Base-by-base conservation (phyloP, 2,329 filamentous ascomycete genomes). In the Curvularia eragrostidis region DNA sequence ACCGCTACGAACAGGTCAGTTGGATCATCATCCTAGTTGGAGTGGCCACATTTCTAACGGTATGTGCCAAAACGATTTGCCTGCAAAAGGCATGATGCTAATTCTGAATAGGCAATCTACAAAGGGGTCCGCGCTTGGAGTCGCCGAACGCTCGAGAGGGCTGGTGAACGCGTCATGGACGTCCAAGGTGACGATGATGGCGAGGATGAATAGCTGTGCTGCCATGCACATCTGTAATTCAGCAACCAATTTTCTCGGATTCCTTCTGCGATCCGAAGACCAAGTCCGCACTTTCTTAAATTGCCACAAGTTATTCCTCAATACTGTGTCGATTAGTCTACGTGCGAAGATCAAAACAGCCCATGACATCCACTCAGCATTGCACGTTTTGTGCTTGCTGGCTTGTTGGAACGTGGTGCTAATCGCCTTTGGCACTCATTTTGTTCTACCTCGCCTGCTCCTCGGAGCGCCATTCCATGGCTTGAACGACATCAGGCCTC, bases 291-390 rank as follows among this genome's bases (percentile, higher is more conserved):
- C 90, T 89, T 91, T 90, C 89, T 96, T 97, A 90, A 97, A 93
- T 95, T 96, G 91, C 86, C 91, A 93, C 85, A 85, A 87, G 81
- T 71, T 70, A 65, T 66, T 71, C 62, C 62, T 84, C 90, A 85
- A 85, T 94, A 88, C 87, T 86, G 87, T 93, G 91, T 88, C 89
- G 88, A 95, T 93, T 88, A 95, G 93, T 97, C 93, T 74, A 91
- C 88, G 90, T 96, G 93, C 93, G 91, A 83, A 97, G 84, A 97
- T 85, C 66, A 69, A 84, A 21, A 69, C 66, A 66, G 71, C 73
- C 59, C 64, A 60, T 58, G 66, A 61, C 46, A 52, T 63, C 67
- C 68, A 66, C 65, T 65, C 66, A 66, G 63, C 59, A 56, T 59
- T 59, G 66, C 65, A 63, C 74, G 74, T 76, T 63, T 75, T 76